Percentiles rank a stretch among this genome's conserved stretches.
phyloP scores from a whole-genome alignment of 106 monocot species.

The Dioscorea zingiberensis region DNA sequence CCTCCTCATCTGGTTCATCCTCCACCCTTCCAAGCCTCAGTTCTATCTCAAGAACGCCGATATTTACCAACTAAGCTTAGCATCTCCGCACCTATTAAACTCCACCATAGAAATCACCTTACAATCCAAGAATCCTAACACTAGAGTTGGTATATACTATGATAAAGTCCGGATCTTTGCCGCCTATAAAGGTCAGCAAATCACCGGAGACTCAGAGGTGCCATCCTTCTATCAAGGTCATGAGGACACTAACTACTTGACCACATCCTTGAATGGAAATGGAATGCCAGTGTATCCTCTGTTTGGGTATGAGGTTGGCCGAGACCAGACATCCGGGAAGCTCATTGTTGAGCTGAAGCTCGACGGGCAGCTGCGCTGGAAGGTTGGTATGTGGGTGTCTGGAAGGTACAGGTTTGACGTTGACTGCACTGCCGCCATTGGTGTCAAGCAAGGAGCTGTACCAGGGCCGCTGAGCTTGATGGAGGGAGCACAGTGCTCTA shows the following conservation, averaged over 20 bases:
- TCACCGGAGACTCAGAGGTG: conserved; percentile 33
- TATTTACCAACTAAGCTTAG: conserved; percentile 33
- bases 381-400: conserved; percentile 71
- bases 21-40: conserved; percentile 63
- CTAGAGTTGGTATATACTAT: conserved; percentile 57
- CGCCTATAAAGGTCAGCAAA: conserved; percentile 55
- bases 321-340: conserved; percentile 44
- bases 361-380: conserved; percentile 68
- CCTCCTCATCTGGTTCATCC: conserved; percentile 53
- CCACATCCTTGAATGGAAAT: conserved; percentile 34
- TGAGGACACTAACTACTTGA: conserved; percentile 40
- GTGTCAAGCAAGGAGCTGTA: conserved; percentile 5
- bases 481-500: conserved; percentile 55
- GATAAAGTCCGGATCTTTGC: conserved; percentile 44
- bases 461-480: conserved; percentile 17
- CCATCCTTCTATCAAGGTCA: conserved; percentile 69
- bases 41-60: conserved; percentile 56
- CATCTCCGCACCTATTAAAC: conserved; percentile 44
- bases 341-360: conserved; percentile 31
- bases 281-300: conserved; percentile 34
- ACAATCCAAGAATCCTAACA: conserved; percentile 59
- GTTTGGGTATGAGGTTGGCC: conserved; percentile 34
- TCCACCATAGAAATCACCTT: conserved; percentile 59
- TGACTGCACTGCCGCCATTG: conserved; percentile 42
- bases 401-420: conserved; percentile 52